Conservation (phyloP, 495 filamentous ascomycete genomes). For the Sordaria brevicollis region DNA sequence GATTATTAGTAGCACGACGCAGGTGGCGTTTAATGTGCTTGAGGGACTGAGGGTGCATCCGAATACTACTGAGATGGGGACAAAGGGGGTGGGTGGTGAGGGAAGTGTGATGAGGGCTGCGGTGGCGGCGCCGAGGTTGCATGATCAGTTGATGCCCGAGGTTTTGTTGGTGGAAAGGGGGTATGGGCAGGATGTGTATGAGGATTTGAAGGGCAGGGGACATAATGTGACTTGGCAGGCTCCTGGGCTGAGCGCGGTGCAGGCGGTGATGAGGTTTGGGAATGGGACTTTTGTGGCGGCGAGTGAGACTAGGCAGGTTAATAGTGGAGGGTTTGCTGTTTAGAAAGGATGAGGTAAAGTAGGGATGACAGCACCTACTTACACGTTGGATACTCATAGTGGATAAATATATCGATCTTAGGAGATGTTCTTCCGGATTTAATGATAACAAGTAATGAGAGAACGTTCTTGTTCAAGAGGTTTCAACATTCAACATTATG, state of each 20-base stretch:
- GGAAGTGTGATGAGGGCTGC: constrained; percentile 47
- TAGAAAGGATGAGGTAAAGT: constrained; percentile 19
- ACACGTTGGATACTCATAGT: background rate
- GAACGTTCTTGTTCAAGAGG: background rate
- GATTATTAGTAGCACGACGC: constrained; percentile 77
- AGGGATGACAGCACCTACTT: background rate
- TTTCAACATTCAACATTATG: background rate
- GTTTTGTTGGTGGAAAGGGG: constrained; percentile 57
- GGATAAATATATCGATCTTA: background rate
- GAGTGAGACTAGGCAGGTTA: constrained; percentile 64
- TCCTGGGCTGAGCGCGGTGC: constrained; percentile 55
- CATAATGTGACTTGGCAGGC: constrained; percentile 70
- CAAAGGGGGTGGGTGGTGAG: constrained; percentile 11
- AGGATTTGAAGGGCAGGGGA: constrained; percentile 49
- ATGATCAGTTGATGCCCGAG: constrained; percentile 76
- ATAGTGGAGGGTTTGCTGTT: constrained; percentile 60
- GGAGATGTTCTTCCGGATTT: background rate
- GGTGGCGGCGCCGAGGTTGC: constrained; percentile 56
- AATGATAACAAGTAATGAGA: background rate
- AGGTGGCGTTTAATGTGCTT: constrained; percentile 63
- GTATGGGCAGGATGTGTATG: constrained; percentile 56
- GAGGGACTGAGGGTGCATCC: constrained; percentile 26
- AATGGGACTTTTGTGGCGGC: constrained; percentile 56
- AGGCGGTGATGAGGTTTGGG: constrained; percentile 52
- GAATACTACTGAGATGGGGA: background rate